Base-by-base conservation (phyloP, 352 stramenopile species). In the Globisporangium rhizosaccharum region DNA sequence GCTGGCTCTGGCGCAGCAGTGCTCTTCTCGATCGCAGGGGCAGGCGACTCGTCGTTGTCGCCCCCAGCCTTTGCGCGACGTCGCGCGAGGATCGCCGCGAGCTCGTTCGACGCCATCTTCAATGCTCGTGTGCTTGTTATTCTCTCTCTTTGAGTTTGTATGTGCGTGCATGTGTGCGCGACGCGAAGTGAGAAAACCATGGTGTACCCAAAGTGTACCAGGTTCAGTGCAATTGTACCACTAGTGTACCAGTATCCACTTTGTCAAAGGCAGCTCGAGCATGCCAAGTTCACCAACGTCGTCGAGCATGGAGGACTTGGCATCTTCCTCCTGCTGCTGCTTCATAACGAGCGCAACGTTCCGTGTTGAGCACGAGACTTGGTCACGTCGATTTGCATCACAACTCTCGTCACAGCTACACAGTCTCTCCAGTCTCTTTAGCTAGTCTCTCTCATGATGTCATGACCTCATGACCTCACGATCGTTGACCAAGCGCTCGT, bases 71-170 rank as follows among this genome's bases (percentile, higher is more conserved):
- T 91, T 33, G 79, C 79, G 30, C 85, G 77, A 48, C 85, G 82
- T 20, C 83, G 75, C 39, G 85, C 85, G 25, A 94, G 73, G 61
- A 92, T 92, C 59, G 85, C 78, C 45, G 82, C 81, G 59, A 94
- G 63, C 70, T 94, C 85, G 69, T 88, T 92, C 65, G 83, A 73
- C 54, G 83, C 79, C 83, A 92, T 92, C 37, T 53, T 30, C 9
- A 46, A 51, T 46, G 41, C 41, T 46, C 15, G 15, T 46, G 33
- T 12, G 9, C 10, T 12, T n/a, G 44, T 17, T 49, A 2, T 14
- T 8, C 10, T 46, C 15, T 39, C 33, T 39, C 8, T 39, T 47
- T 23, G 41, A 47, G 9, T 47, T 47, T 47, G 33, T 39, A 39
- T 39, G 7, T 10, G 10, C 7, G 10, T 39, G 15, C 14, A 7